phyloP scores from a whole-genome alignment of 2,329 filamentous ascomycete genomes.

The Verticillium albo-atrum region DNA sequence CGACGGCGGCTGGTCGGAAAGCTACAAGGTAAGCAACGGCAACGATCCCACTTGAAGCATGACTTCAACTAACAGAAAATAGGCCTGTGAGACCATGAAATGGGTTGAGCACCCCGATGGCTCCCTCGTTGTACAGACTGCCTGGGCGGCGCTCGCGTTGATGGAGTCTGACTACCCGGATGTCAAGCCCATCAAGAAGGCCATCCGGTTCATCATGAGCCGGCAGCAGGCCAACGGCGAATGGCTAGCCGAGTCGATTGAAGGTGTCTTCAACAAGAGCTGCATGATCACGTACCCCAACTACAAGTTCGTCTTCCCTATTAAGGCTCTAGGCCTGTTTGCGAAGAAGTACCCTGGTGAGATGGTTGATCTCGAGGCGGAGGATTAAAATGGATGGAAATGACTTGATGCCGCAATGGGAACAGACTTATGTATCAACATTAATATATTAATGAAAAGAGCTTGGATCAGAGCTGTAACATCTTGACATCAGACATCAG shows the following conservation, averaged over 20 bases:
- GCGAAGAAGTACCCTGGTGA: slow-evolving; percentile 66
- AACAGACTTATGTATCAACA: not conserved
- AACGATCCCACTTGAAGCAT: not conserved
- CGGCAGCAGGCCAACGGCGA: slow-evolving; percentile 86
- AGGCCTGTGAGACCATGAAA: slow-evolving; percentile 71
- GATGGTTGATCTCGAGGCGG: slow-evolving; percentile 31
- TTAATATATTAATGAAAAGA: slow-evolving; percentile 1
- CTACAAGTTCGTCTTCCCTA: slow-evolving; percentile 95
- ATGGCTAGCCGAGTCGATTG: slow-evolving; percentile 93
- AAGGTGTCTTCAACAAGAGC: slow-evolving; percentile 97
- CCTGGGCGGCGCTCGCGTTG: slow-evolving; percentile 80
- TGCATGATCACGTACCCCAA: slow-evolving; percentile 99
- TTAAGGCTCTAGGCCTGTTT: slow-evolving; percentile 92
- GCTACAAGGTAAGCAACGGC: slow-evolving; percentile 58
- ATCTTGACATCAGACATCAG: too few species aligned
- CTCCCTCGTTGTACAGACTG: slow-evolving; percentile 90
- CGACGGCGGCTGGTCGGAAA: slow-evolving; percentile 96
- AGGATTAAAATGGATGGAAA: not conserved
- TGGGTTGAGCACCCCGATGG: slow-evolving; percentile 71
- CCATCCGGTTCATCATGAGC: slow-evolving; percentile 75
- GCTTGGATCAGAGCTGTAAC: too few species aligned
- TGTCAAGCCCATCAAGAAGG: slow-evolving; percentile 64
- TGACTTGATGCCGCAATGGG: not conserved
- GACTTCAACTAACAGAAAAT: slow-evolving; percentile 3
- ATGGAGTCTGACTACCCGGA: slow-evolving; percentile 82